These are phyloP conservation scores for Alnus glutinosa DNA, from an alignment of 306 rosid genomes.

Conservation along the genomic window DNA sequence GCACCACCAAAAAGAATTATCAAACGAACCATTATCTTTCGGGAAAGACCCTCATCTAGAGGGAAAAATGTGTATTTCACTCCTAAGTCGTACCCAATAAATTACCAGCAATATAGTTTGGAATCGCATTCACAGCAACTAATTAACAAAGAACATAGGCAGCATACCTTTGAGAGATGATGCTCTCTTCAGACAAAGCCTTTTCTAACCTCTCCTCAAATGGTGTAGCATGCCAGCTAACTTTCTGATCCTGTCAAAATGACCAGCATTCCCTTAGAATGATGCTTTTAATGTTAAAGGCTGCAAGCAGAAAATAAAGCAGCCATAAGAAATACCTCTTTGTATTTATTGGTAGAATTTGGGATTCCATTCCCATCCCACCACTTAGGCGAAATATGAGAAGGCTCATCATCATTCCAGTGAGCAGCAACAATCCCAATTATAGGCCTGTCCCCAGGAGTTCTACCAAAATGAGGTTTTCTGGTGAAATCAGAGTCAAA, in stretches of 20 bases:
- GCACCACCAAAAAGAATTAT: no score
- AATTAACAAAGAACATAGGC: not conserved
- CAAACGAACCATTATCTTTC: no score
- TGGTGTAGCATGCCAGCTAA: conserved; percentile 96
- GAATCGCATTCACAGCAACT: not conserved
- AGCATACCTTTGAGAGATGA: conserved; percentile 56
- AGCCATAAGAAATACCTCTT: conserved; percentile 55
- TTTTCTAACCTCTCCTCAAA: conserved; percentile 87
- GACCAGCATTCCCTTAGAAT: conserved; percentile 22
- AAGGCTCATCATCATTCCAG: conserved; percentile 60
- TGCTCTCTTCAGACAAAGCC: conserved; percentile 74
- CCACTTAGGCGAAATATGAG: conserved; percentile 65
- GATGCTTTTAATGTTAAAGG: conserved; percentile 10
- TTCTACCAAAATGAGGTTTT: conserved; percentile 39
- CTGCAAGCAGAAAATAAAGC: conserved; percentile 2
- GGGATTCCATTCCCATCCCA: conserved; percentile 92
- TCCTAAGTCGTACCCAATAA: not conserved
- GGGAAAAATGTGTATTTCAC: not conserved
- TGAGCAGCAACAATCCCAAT: conserved; percentile 77
- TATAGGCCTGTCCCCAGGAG: conserved; percentile 70
- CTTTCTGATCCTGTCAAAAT: conserved; percentile 78
- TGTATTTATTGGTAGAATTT: conserved; percentile 87
- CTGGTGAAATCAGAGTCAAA: conserved; percentile 30
- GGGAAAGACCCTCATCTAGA: no score
- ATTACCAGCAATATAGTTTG: not conserved